These are phyloP conservation scores for Candida sanyaensis DNA, from an alignment of 1,139 yeast species.

Conservation along the genomic window DNA sequence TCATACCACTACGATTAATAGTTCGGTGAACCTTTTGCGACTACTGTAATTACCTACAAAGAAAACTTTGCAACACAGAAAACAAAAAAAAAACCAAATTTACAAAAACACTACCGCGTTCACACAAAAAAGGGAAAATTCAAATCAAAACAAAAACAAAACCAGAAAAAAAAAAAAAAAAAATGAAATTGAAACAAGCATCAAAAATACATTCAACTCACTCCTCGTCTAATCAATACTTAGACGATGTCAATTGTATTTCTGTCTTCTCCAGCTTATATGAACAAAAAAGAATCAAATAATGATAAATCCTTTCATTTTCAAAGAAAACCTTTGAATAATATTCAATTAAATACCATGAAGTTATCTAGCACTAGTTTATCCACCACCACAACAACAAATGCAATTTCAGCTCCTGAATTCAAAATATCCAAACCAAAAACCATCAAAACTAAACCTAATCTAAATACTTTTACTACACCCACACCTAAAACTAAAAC, in stretches of 20 bases:
- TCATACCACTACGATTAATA: too few species aligned
- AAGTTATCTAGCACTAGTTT: background rate
- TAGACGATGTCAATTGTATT: background rate
- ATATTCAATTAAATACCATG: background rate
- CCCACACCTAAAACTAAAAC: constrained; percentile 1
- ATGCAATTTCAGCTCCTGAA: background rate
- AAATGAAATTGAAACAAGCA: background rate
- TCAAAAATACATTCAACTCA: background rate
- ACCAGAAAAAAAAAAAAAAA: background rate
- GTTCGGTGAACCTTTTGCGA: too few species aligned
- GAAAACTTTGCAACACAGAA: too few species aligned
- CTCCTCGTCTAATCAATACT: background rate
- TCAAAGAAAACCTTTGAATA: background rate
- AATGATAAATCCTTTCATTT: background rate
- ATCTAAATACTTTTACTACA: background rate
- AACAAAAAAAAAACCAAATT: too few species aligned
- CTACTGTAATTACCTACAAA: too few species aligned
- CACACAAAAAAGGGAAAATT: background rate
- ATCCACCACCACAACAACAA: background rate
- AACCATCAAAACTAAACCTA: background rate
- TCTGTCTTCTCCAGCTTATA: constrained; percentile 1
- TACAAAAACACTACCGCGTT: background rate
- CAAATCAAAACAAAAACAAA: background rate
- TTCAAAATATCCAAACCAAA: constrained; percentile 7
- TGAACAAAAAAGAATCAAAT: background rate